A percentile compares a stretch with the other conserved stretches of the same genome.
phyloP scores from a whole-genome alignment of 2,329 filamentous ascomycete species.

The Trichoderma cornu-damae region DNA sequence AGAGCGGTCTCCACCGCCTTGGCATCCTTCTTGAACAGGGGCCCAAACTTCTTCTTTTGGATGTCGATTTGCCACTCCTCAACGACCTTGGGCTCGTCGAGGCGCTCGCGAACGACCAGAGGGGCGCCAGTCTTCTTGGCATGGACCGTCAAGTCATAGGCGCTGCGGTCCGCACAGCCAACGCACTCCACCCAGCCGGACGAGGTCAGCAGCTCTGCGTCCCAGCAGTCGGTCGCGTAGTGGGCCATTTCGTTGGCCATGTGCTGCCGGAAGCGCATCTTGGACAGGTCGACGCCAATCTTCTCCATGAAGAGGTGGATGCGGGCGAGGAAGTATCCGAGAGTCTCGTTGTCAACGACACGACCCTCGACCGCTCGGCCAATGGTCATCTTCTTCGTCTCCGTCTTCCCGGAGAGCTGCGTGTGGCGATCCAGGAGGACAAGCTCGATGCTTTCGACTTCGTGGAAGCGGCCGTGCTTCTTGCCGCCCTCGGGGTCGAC shows the following conservation, averaged over 20 bases:
- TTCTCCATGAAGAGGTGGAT: conserved; percentile 87
- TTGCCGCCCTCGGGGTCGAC: conserved; percentile 93
- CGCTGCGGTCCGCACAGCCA: conserved; percentile 90
- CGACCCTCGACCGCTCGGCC: conserved; percentile 78
- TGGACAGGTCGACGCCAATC: conserved; percentile 79
- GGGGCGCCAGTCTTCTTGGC: conserved; percentile 86
- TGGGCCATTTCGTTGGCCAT: conserved; percentile 78
- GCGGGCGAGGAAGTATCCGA: conserved; percentile 93
- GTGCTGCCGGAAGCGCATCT: conserved; percentile 95
- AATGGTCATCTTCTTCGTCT: conserved; percentile 67
- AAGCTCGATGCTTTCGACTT: conserved; percentile 79
- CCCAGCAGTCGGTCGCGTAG: conserved; percentile 97
- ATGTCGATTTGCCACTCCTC: conserved; percentile 86
- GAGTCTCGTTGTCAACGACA: conserved; percentile 92
- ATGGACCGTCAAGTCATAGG: conserved; percentile 90
- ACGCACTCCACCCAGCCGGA: conserved; percentile 99
- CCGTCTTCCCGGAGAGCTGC: conserved; percentile 80
- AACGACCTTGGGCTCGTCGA: conserved; percentile 70
- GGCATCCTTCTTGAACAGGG: conserved; percentile 90
- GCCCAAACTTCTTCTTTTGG: conserved; percentile 94
- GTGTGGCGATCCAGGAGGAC: conserved; percentile 78
- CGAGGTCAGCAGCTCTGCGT: conserved; percentile 84
- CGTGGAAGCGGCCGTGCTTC: conserved; percentile 82
- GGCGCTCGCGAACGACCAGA: conserved; percentile 76
- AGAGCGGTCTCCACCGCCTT: conserved; percentile 79